A percentile compares a stretch with the other conserved stretches of the same genome.
Conservation (phyloP, 768 basidiomycete genomes). For the Thelephora ganbajun region DNA sequence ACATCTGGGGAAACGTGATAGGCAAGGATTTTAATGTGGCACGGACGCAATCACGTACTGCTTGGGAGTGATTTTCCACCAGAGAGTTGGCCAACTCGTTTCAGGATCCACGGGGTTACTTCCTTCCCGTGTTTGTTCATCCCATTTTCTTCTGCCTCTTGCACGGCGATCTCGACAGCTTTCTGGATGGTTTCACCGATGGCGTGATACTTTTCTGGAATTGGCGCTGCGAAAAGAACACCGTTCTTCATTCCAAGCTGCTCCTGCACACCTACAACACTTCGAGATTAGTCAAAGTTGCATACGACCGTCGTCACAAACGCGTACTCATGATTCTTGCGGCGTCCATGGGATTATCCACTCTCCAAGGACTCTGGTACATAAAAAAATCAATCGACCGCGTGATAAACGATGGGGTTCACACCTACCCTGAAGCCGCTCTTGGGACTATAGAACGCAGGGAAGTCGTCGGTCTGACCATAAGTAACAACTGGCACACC, state of each 20-base stretch:
- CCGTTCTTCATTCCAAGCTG: constrained; percentile 66
- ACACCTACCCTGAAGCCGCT: constrained; percentile 64
- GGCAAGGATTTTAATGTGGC: not conserved
- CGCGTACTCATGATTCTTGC: constrained; percentile 51
- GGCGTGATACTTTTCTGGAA: constrained; percentile 61
- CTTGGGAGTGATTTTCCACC: constrained; percentile 57
- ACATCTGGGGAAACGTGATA: constrained; percentile 36
- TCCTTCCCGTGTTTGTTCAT: constrained; percentile 75
- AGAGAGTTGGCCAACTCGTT: constrained; percentile 71
- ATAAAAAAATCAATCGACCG: not conserved
- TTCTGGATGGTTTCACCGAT: constrained; percentile 57
- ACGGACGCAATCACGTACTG: constrained; percentile 29
- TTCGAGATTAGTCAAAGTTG: not conserved
- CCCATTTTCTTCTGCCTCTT: constrained; percentile 72
- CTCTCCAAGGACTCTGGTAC: constrained; percentile 64
- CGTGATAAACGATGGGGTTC: not conserved
- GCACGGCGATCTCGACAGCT: constrained; percentile 73
- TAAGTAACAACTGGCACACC: constrained; percentile 87
- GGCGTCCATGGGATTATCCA: constrained; percentile 46
- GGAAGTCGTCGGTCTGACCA: constrained; percentile 66
- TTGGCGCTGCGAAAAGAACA: constrained; percentile 77
- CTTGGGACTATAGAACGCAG: constrained; percentile 81
- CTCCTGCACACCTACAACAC: constrained; percentile 44
- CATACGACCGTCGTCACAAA: constrained; percentile 20
- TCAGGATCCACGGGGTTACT: constrained; percentile 88